These are phyloP conservation scores for Agarophyton chilense DNA, from an alignment of 23 red algal species.

Conservation along the genomic window DNA sequence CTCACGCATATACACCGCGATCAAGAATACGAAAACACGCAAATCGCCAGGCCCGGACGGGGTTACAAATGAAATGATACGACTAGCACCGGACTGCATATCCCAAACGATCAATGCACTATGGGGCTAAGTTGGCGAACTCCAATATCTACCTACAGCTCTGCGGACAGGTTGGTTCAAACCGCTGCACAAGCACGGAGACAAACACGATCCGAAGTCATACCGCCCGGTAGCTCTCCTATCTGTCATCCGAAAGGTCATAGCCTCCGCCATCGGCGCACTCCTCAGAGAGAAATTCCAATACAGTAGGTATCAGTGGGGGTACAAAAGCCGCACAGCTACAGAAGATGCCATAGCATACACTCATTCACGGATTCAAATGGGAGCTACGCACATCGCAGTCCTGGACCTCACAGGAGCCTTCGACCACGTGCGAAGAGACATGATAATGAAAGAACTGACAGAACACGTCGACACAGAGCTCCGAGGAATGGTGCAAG, in stretches of 20 bases:
- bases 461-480: not conserved
- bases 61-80: not conserved
- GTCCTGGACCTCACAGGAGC: slow-evolving; percentile 18
- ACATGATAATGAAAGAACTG: not conserved
- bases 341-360: slow-evolving; percentile 18
- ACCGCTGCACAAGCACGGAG: slow-evolving; percentile 15
- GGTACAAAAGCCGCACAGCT: not conserved
- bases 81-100: not conserved
- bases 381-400: not conserved
- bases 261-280: not conserved
- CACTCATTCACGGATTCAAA: not conserved
- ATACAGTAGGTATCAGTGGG: slow-evolving; percentile 20
- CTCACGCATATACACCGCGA: not conserved
- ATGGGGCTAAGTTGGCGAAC: not conserved
- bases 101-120: not conserved
- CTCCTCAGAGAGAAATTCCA: not conserved
- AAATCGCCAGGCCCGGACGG: slow-evolving; percentile 39
- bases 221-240: slow-evolving; percentile 22
- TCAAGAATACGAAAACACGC: not conserved
- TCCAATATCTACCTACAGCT: not conserved
- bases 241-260: slow-evolving; percentile 1
- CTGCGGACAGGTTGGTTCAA: not conserved
- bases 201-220: not conserved
- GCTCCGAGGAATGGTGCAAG: not conserved
- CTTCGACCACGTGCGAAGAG: not conserved